Conservation (phyloP, 768 basidiomycete species). For the Boletellus sp. region DNA sequence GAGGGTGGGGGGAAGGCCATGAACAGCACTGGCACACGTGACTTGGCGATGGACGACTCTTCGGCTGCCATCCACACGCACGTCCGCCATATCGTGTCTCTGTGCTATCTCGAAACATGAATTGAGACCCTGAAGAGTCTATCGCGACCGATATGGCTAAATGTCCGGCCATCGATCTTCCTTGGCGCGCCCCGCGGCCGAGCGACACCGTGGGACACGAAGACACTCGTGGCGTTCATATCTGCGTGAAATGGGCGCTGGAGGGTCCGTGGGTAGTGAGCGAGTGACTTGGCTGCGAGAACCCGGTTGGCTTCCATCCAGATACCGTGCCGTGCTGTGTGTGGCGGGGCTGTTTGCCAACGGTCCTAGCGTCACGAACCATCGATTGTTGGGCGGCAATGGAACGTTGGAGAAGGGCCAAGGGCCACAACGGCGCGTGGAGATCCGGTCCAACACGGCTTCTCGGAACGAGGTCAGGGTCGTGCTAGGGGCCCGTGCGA, state of each 20-base stretch:
- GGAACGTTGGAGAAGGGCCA: not conserved
- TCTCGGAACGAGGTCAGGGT: conserved; percentile 17
- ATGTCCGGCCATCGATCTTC: conserved; percentile 1
- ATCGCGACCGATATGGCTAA: conserved; percentile 6
- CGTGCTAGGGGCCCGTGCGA: conserved; percentile 8
- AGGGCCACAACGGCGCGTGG: conserved; percentile 10
- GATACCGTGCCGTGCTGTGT: conserved; percentile 6
- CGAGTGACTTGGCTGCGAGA: not conserved
- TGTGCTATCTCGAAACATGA: not conserved
- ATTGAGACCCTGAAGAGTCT: conserved; percentile 14
- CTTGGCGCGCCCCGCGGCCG: conserved; percentile 16
- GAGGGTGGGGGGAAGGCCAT: too few relatives aligned
- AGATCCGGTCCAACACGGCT: not conserved
- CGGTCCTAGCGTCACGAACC: too few relatives aligned
- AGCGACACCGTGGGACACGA: conserved; percentile 2
- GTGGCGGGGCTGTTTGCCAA: not conserved
- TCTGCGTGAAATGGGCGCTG: not conserved
- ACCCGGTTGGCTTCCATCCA: not conserved
- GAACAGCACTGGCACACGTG: too few relatives aligned
- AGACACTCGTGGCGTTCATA: conserved; percentile 7
- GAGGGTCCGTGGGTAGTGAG: not conserved
- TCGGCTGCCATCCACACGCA: too few relatives aligned
- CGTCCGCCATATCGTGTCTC: not conserved
- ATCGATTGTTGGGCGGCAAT: not conserved
- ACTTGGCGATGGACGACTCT: too few relatives aligned